A percentile compares a stretch with the other conserved stretches of the same genome.
These are phyloP conservation scores for Massariosphaeria phaeospora DNA, from an alignment of 495 filamentous ascomycete genomes.

Conservation along the genomic window DNA sequence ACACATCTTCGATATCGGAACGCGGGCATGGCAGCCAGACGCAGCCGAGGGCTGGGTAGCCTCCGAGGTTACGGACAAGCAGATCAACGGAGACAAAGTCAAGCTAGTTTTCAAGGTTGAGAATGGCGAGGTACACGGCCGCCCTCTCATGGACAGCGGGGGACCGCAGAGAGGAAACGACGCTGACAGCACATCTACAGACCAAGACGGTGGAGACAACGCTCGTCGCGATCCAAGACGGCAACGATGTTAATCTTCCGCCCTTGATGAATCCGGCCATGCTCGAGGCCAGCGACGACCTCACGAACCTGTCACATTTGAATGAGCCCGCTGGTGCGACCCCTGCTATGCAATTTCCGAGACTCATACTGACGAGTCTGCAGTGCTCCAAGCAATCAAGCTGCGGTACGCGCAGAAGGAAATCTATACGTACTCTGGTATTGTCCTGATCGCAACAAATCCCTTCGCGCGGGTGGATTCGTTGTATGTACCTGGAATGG, in stretches of 20 bases:
- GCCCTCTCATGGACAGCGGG: too few relatives aligned
- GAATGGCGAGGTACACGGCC: constrained; percentile 75
- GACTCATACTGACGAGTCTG: constrained; percentile 28
- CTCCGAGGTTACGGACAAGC: constrained; percentile 88
- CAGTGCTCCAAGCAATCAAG: constrained; percentile 95
- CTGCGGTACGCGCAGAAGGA: constrained; percentile 98
- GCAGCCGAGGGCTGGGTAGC: constrained; percentile 92
- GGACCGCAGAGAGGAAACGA: too few relatives aligned
- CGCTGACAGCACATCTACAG: too few relatives aligned
- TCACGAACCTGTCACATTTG: constrained; percentile 94
- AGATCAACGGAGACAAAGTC: constrained; percentile 77
- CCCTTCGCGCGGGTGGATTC: constrained; percentile 97
- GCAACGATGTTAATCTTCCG: constrained; percentile 65
- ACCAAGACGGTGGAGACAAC: constrained; percentile 78
- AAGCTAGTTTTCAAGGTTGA: constrained; percentile 77
- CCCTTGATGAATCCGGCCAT: constrained; percentile 97
- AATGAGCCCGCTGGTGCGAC: constrained; percentile 92
- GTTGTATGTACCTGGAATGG: constrained; percentile 97
- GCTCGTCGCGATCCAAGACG: constrained; percentile 68
- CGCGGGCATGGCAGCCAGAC: constrained; percentile 97
- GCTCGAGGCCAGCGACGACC: constrained; percentile 96
- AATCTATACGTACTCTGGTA: constrained; percentile 99
- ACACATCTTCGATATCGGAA: constrained; percentile 95
- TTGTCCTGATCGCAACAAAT: constrained; percentile 97
- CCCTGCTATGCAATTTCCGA: too few relatives aligned